These are phyloP conservation scores for Backusella luteola DNA, from an alignment of 192 early-diverging fungal species.

Conservation along the genomic window DNA sequence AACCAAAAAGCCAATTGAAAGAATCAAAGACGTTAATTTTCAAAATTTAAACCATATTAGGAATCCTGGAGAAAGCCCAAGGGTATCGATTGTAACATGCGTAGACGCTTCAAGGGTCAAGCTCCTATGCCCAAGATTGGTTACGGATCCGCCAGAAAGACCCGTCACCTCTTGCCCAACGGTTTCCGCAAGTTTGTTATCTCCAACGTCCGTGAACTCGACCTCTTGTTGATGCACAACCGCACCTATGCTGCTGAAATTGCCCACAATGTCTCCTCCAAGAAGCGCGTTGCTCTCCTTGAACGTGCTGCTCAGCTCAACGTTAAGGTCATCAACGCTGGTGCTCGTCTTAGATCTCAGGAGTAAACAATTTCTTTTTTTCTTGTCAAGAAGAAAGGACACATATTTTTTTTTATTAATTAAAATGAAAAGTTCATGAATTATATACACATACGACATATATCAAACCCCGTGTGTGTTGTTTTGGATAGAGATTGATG, in stretches of 20 bases:
- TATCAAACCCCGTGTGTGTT: background rate
- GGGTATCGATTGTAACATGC: constrained; percentile 99
- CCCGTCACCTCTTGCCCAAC: constrained; percentile 95
- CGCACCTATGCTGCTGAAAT: constrained; percentile 98
- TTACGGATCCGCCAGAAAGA: constrained; percentile 96
- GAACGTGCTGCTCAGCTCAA: constrained; percentile 94
- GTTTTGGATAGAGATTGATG: background rate
- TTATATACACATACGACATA: background rate
- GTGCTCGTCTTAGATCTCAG: constrained; percentile 78
- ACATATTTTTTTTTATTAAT: constrained; percentile 2
- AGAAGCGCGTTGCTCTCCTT: constrained; percentile 90
- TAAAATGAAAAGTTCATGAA: background rate
- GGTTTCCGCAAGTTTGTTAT: constrained; percentile 99
- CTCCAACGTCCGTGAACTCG: constrained; percentile 88
- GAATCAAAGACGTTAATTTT: background rate
- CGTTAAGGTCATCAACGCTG: constrained; percentile 95
- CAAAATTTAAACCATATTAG: constrained; percentile 33
- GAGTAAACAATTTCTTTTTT: constrained; percentile 51
- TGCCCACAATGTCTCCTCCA: constrained; percentile 94
- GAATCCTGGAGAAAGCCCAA: constrained; percentile 99
- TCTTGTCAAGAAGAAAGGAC: background rate
- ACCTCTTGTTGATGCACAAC: constrained; percentile 99
- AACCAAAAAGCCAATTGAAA: background rate
- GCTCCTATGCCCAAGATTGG: constrained; percentile 99
- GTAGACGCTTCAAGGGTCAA: constrained; percentile 97